Evolutionary conservation across 495 filamentous ascomycete species (phyloP).

Genomic region (Apiosordaria backusii): DNA sequence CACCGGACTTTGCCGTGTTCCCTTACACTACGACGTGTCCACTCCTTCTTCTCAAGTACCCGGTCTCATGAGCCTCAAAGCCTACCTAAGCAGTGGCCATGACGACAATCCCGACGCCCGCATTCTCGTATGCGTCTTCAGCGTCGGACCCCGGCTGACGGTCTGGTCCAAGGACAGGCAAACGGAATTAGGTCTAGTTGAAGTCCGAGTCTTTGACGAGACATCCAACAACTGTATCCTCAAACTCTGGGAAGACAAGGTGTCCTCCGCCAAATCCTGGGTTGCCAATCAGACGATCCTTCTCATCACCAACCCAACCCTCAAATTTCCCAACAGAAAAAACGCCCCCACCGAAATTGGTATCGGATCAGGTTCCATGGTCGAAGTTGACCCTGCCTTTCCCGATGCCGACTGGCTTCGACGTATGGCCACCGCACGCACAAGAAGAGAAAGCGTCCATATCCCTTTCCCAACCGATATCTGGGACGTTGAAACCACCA

Average conservation of each 20-base stretch:
- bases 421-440: constrained; percentile 45
- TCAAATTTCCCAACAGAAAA: constrained; percentile 27
- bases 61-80: constrained; percentile 53
- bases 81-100: constrained; percentile 51
- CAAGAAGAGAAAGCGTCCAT: constrained; percentile 52
- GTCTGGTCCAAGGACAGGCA: constrained; percentile 48
- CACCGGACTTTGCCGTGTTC: constrained; percentile 41
- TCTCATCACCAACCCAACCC: constrained; percentile 52
- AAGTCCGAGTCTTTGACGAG: constrained; percentile 58
- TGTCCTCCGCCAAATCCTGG: constrained; percentile 50
- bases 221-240: constrained; percentile 48
- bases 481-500: constrained; percentile 51
- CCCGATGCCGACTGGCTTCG: constrained; percentile 57
- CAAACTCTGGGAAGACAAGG: constrained; percentile 51
- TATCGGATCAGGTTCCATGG: constrained; percentile 44
- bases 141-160: constrained; percentile 49
- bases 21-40: constrained; percentile 39
- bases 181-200: constrained; percentile 41
- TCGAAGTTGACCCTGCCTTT: constrained; percentile 58
- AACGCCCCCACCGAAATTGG: constrained; percentile 35
- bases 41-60: constrained; percentile 34
- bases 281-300: constrained; percentile 52
- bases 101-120: constrained; percentile 33
- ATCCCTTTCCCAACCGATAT: constrained; percentile 48
- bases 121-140: constrained; percentile 55